Evolutionary conservation across 257 asterid genomes (phyloP).

Genomic region (Forsythia suspensa): DNA sequence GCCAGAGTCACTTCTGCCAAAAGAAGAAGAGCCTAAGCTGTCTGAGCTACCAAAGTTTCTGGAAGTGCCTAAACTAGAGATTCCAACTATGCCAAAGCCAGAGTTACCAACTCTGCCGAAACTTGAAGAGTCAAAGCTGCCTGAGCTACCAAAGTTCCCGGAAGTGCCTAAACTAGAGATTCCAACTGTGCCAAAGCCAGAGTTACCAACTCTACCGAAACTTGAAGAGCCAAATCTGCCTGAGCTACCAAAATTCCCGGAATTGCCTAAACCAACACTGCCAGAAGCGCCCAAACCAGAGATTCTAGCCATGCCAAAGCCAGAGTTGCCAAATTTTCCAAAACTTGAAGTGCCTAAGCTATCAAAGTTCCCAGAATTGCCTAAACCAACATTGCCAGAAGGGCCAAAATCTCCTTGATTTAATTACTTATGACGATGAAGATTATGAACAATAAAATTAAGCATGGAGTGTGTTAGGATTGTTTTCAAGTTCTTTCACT

Average conservation of each 20-base stretch:
- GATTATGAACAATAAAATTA: background rate
- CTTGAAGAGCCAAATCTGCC: background rate
- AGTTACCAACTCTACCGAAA: background rate
- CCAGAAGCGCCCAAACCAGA: constrained; percentile 5
- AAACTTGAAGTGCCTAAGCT: constrained; percentile 13
- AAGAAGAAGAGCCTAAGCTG: too few species aligned
- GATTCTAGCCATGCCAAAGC: background rate
- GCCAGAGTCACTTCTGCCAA: too few species aligned
- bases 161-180: constrained; percentile 9
- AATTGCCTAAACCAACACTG: background rate
- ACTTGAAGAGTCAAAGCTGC: background rate
- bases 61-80: constrained; percentile 9
- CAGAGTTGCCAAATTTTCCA: background rate
- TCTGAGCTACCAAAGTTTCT: background rate
- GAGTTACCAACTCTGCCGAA: background rate
- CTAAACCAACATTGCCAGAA: background rate
- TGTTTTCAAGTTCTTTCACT: background rate
- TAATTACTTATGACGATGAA: background rate
- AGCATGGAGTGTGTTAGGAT: background rate
- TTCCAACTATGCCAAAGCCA: background rate
- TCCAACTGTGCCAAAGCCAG: constrained; percentile 3
- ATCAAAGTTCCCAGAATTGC: background rate
- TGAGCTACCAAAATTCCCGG: constrained; percentile 3
- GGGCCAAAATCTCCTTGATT: constrained; percentile 9
- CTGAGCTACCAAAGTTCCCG: background rate